These are phyloP conservation scores for Falciphora oryzae DNA, from an alignment of 2,329 filamentous ascomycete species.

Conservation along the genomic window DNA sequence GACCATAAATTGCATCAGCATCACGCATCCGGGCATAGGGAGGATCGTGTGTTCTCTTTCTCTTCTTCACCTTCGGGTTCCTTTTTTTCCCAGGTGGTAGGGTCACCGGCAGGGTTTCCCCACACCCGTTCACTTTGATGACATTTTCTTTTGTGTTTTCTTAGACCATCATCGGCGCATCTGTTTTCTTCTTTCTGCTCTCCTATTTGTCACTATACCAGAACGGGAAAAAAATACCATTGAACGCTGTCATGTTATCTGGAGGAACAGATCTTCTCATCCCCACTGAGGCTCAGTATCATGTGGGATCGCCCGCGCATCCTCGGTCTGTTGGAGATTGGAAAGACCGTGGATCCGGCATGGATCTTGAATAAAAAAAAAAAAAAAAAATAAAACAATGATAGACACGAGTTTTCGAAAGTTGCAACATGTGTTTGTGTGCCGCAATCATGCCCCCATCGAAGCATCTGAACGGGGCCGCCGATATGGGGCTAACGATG, in stretches of 20 bases:
- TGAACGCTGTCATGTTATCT: background rate
- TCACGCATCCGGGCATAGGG: background rate
- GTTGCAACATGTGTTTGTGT: no score
- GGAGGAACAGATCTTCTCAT: background rate
- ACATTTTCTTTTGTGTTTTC: background rate
- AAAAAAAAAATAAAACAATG: background rate
- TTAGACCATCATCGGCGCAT: background rate
- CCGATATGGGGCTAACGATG: no score
- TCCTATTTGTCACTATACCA: background rate
- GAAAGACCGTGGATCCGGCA: background rate
- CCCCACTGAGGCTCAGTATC: background rate
- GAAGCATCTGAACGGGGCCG: no score
- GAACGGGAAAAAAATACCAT: background rate
- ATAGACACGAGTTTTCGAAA: no score
- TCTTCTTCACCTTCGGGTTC: background rate
- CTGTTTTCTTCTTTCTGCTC: background rate
- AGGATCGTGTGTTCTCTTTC: background rate
- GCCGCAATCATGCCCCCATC: no score
- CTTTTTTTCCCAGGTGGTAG: background rate
- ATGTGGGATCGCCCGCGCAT: background rate
- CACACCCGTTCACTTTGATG: no score
- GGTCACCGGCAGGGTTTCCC: no score
- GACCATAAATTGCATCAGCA: background rate
- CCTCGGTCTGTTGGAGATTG: background rate
- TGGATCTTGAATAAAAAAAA: background rate